Evolutionary conservation across 805 yeast genomes (phyloP).

Genomic region (Schizosaccharomyces osmophilus): DNA sequence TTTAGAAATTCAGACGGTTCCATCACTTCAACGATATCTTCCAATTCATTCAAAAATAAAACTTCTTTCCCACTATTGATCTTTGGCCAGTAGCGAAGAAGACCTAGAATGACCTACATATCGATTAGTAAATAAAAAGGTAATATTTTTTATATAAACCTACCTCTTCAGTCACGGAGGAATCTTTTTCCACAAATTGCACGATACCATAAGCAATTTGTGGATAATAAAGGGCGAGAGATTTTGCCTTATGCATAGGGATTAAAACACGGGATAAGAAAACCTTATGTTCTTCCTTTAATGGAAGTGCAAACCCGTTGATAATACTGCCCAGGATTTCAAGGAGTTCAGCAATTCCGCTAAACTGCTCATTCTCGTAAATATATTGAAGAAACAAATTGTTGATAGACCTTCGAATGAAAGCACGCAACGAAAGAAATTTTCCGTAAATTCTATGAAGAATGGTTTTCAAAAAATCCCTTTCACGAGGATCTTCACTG

Average conservation of each 20-base stretch:
- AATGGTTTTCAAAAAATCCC: conserved; percentile 86
- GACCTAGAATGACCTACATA: conserved; percentile 41
- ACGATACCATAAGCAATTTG: conserved; percentile 93
- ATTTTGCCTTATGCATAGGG: conserved; percentile 80
- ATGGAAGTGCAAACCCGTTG: conserved; percentile 90
- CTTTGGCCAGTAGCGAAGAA: conserved; percentile 90
- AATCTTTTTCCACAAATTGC: conserved; percentile 88
- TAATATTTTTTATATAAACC: neutral
- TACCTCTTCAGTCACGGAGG: conserved; percentile 69
- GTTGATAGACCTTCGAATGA: conserved; percentile 72
- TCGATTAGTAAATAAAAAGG: neutral
- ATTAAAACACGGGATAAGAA: conserved; percentile 65
- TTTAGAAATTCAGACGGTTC: conserved; percentile 80
- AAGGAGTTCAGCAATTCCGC: conserved; percentile 81
- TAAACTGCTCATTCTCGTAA: conserved; percentile 86
- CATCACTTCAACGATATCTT: conserved; percentile 87
- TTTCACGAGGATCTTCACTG: conserved; percentile 86
- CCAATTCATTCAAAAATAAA: conserved; percentile 84
- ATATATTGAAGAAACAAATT: conserved; percentile 80
- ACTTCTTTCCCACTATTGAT: conserved; percentile 84
- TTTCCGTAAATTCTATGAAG: conserved; percentile 91
- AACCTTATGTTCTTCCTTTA: conserved; percentile 88
- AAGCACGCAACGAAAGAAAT: conserved; percentile 67
- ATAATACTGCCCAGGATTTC: conserved; percentile 91
- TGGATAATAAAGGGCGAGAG: conserved; percentile 77